Evolutionary conservation across 768 basidiomycete genomes (phyloP), one percentile per base, ranked within the genome.

Genomic region (Clitopilus passeckerianus): DNA sequence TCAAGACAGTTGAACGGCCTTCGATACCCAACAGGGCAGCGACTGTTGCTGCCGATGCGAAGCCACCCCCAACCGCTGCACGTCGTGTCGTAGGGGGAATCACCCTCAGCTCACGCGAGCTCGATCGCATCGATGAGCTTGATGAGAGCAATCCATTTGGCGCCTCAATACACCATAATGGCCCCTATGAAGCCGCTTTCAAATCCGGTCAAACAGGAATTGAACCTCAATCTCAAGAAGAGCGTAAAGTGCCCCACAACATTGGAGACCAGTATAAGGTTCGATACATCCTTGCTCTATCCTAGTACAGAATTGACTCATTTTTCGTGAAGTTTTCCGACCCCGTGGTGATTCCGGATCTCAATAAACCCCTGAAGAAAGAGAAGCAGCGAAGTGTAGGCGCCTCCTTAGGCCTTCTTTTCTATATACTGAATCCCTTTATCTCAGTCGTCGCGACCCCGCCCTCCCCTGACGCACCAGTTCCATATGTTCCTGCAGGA

Each of bases 111-210:
- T 58, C 56, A 10, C 69, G 63, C 54, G 76, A 76, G 58, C 77
- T 91, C 56, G 90, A 91, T 72, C 78, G 79, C 30, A 87, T 93
- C 61, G 90, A 93, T 67, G 87, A 90, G 70, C 71, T 92, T 34
- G 91, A 92, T 68, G 88, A 90, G 68, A 82, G 84, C 6, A 87
- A 85, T 69, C 89, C 90, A 1, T 77, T 85, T 59, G 90, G 90
- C 3, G 60, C 78, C 7, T 70, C 77, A 16, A 72, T 87, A 61
- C 90, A 91, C 67, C 89, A 91, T 64, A 76, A 75, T 33, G 86
- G 89, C 0, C 89, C 89, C n/a, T 93, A 91, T 65, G 88, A 92
- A 66, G 87, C 80, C 1, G 77, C 82, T 41, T 68, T 68, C 37
- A 74, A 69, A 46, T 65, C 75, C 41, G 67, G 68, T 1, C 46